phyloP scores from a whole-genome alignment of 352 stramenopile species.

The Phytophthora pluvialis region DNA sequence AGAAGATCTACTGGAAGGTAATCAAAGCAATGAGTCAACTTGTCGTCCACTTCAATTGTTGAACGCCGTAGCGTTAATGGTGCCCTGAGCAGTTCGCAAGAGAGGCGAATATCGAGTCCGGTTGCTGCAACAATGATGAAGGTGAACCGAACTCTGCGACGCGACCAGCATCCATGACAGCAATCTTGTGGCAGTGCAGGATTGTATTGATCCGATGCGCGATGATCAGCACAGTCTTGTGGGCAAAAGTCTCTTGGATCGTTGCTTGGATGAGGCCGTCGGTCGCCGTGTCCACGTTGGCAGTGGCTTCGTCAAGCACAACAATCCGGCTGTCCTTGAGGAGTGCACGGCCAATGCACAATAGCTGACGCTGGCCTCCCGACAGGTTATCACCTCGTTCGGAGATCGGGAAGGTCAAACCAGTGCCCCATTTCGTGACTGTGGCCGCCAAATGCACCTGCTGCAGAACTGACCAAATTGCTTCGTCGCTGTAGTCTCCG shows the following conservation, averaged over 20 bases:
- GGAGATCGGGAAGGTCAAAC: constrained; percentile 83
- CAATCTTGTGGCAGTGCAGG: constrained; percentile 30
- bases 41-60: neutral
- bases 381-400: constrained; percentile 76
- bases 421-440: constrained; percentile 61
- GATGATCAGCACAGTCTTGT: constrained; percentile 81
- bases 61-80: neutral
- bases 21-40: too few relatives aligned
- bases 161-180: constrained; percentile 34
- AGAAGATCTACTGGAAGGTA: too few relatives aligned
- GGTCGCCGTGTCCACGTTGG: constrained; percentile 50
- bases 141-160: constrained; percentile 88
- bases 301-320: constrained; percentile 96
- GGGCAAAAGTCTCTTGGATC: constrained; percentile 89
- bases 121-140: constrained; percentile 12
- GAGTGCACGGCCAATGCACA: constrained; percentile 95
- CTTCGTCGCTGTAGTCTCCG: constrained; percentile 69
- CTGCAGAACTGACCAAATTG: constrained; percentile 71
- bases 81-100: constrained; percentile 13
- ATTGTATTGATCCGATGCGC: constrained; percentile 34
- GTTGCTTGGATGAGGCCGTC: constrained; percentile 55
- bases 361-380: constrained; percentile 85
- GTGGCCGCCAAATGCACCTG: constrained; percentile 68
- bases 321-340: constrained; percentile 90
- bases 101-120: constrained; percentile 21